These are phyloP conservation scores for Comarum palustre DNA, from an alignment of 306 rosid species.

Conservation along the genomic window DNA sequence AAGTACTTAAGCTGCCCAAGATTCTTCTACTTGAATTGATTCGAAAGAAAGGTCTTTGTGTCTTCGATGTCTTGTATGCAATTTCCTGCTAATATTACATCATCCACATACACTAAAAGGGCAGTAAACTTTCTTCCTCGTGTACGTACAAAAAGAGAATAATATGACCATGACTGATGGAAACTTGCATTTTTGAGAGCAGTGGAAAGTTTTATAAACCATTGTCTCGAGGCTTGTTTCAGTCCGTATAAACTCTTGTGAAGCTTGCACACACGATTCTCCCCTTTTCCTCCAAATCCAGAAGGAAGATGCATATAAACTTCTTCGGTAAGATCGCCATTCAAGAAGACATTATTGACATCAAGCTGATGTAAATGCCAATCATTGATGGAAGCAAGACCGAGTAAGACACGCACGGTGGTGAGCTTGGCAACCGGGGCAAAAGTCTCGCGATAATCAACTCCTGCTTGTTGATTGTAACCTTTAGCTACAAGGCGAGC, in stretches of 20 bases:
- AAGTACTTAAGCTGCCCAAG: neutral
- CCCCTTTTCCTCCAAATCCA: too few relatives aligned
- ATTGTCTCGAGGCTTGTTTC: neutral
- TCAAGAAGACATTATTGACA: too few relatives aligned
- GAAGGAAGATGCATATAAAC: too few relatives aligned
- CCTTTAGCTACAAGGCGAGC: neutral
- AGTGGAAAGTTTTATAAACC: neutral
- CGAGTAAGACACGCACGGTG: too few relatives aligned
- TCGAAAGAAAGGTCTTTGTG: neutral
- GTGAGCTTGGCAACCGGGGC: neutral
- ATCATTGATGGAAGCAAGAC: too few relatives aligned
- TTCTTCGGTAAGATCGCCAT: too few relatives aligned
- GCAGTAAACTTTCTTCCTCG: neutral
- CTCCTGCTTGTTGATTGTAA: neutral
- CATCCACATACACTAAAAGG: neutral
- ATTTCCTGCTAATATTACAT: too few relatives aligned
- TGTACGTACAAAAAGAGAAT: neutral
- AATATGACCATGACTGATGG: neutral
- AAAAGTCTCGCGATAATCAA: neutral
- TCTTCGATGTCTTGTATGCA: neutral
- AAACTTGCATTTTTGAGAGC: neutral
- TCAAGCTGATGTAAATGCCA: too few relatives aligned
- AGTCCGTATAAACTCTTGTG: too few relatives aligned
- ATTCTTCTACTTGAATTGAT: neutral
- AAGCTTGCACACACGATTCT: too few relatives aligned